Percentiles rank a stretch among this genome's conserved stretches.
Conservation (phyloP, 192 early-diverging fungal genomes). For the Coemansia sp. region DNA sequence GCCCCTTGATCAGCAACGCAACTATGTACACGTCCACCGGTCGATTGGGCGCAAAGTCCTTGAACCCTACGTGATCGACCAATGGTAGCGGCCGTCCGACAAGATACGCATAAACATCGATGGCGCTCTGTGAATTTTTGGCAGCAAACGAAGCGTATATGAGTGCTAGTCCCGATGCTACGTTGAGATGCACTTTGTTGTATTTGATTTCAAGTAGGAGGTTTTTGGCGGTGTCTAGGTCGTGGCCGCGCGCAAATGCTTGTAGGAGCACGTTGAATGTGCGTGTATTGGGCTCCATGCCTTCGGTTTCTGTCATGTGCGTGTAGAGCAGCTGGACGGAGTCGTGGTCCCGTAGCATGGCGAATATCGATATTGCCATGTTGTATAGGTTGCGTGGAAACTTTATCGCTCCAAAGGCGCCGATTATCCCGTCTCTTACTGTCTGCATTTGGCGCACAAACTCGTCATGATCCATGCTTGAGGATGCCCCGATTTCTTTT, state of each 20-base stretch:
- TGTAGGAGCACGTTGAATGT: conserved; percentile 36
- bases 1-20: conserved; percentile 27
- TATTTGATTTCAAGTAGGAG: conserved; percentile 16
- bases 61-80: conserved; percentile 6
- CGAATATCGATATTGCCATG: conserved; percentile 36
- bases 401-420: background rate
- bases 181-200: conserved; percentile 14
- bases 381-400: conserved; percentile 39
- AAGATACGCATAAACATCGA: conserved; percentile 32
- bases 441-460: conserved; percentile 10
- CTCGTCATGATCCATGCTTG: background rate
- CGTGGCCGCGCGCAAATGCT: conserved; percentile 28
- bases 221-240: conserved; percentile 9
- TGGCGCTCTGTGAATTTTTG: conserved; percentile 10
- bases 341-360: conserved; percentile 22
- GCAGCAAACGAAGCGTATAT: conserved; percentile 26
- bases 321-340: conserved; percentile 30
- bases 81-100: conserved; percentile 40
- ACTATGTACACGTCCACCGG: conserved; percentile 27
- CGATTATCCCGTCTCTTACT: conserved; percentile 10
- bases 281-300: conserved; percentile 32
- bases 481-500: background rate
- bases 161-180: conserved; percentile 24
- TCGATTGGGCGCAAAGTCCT: conserved; percentile 14
- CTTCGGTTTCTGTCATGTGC: conserved; percentile 19